These are phyloP conservation scores for Boletus vermiculosoides DNA, from an alignment of 768 basidiomycete species.

Conservation along the genomic window DNA sequence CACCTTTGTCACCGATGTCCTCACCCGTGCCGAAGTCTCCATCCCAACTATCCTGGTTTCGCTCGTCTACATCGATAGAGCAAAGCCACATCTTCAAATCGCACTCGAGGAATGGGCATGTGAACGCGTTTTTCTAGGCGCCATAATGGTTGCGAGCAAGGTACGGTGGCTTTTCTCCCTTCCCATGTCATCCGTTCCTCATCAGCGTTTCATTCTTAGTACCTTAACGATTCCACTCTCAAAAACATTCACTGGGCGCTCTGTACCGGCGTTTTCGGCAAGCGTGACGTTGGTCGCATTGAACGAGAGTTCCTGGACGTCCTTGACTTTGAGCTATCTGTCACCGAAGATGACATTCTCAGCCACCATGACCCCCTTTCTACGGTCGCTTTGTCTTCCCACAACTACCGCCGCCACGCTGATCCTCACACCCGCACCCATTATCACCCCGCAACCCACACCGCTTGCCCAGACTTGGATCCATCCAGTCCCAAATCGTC, in stretches of 20 bases:
- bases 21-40: constrained; percentile 71
- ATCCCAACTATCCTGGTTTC: constrained; percentile 66
- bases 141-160: constrained; percentile 86
- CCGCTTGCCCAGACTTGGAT: constrained; percentile 42
- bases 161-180: constrained; percentile 37
- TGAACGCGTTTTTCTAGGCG: constrained; percentile 88
- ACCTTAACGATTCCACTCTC: constrained; percentile 83
- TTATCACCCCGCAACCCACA: constrained; percentile 20
- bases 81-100: constrained; percentile 77
- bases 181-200: constrained; percentile 10
- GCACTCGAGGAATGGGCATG: constrained; percentile 83
- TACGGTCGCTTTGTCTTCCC: constrained; percentile 25
- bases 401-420: constrained; percentile 28
- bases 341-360: constrained; percentile 65
- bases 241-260: constrained; percentile 91
- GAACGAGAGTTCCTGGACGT: constrained; percentile 82
- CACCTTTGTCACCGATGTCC: constrained; percentile 64
- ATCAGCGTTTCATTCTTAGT: constrained; percentile 39
- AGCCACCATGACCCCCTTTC: constrained; percentile 40
- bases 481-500: constrained; percentile 42
- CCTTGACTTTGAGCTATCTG: constrained; percentile 68
- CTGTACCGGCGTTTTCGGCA: constrained; percentile 81
- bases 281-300: constrained; percentile 76
- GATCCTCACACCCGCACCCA: constrained; percentile 20
- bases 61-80: constrained; percentile 75